Conservation (phyloP, 2,329 filamentous ascomycete species). For the Aspergillus sp. region DNA sequence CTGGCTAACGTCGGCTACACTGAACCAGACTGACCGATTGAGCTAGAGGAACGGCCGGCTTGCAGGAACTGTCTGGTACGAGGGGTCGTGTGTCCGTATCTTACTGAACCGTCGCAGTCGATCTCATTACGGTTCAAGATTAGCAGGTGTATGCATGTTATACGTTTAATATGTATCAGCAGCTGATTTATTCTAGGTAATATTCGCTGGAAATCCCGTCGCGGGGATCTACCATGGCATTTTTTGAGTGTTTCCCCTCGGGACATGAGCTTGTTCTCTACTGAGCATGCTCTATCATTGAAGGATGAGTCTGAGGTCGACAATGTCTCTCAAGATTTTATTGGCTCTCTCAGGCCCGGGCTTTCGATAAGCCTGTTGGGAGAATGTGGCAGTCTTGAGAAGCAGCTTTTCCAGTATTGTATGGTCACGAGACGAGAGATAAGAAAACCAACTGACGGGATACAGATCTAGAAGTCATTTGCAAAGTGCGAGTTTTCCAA, state of each 20-base stretch:
- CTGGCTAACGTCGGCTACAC: no score
- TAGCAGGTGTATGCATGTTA: background rate
- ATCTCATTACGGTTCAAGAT: background rate
- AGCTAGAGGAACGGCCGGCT: background rate
- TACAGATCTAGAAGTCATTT: background rate
- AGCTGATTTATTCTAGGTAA: background rate
- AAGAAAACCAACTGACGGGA: background rate
- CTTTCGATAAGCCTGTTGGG: background rate
- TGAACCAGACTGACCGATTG: background rate
- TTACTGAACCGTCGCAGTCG: background rate
- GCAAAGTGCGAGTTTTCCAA: background rate
- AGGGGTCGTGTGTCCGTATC: background rate
- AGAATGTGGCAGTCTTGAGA: background rate
- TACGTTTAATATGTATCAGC: background rate
- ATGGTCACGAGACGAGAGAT: background rate
- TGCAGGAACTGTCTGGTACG: background rate
- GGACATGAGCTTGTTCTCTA: background rate
- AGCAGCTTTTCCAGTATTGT: background rate
- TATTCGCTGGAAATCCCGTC: background rate
- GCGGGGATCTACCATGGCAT: background rate
- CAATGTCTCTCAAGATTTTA: no score
- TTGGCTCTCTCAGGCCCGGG: background rate
- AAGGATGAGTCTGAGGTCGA: background rate
- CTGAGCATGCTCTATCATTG: background rate
- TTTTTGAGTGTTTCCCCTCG: background rate